Evolutionary conservation across 306 rosid species (phyloP).

Genomic region (Vigna mungo): DNA sequence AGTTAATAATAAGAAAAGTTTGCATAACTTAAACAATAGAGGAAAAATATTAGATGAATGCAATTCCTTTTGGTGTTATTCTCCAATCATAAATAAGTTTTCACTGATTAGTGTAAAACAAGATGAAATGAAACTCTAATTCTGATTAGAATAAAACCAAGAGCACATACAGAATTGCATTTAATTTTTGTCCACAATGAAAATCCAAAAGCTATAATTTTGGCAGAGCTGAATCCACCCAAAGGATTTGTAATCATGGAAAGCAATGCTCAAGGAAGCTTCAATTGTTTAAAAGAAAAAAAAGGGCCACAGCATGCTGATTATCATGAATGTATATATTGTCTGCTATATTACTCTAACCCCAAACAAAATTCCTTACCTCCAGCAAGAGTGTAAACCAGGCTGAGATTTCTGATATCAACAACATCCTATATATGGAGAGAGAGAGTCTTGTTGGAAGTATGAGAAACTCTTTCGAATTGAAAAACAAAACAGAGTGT

Average conservation of each 20-base stretch:
- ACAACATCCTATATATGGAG: conserved; percentile 67
- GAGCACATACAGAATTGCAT: background rate
- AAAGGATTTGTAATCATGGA: background rate
- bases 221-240: background rate
- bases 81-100: background rate
- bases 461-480: background rate
- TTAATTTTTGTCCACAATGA: background rate
- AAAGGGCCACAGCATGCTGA: background rate
- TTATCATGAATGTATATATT: background rate
- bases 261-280: background rate
- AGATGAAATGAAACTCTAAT: background rate
- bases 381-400: conserved; percentile 97
- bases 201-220: background rate
- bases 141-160: background rate
- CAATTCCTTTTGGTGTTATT: background rate
- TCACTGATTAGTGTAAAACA: background rate
- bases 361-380: conserved; percentile 48
- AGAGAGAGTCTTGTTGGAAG: background rate
- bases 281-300: background rate
- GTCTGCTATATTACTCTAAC: background rate
- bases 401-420: conserved; percentile 86
- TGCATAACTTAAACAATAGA: conserved; percentile 4
- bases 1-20: background rate
- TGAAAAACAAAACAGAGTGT: background rate
- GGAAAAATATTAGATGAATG: background rate